These are phyloP conservation scores for Vitis riparia DNA, from an alignment of 164 flowering plant species.

Conservation along the genomic window DNA sequence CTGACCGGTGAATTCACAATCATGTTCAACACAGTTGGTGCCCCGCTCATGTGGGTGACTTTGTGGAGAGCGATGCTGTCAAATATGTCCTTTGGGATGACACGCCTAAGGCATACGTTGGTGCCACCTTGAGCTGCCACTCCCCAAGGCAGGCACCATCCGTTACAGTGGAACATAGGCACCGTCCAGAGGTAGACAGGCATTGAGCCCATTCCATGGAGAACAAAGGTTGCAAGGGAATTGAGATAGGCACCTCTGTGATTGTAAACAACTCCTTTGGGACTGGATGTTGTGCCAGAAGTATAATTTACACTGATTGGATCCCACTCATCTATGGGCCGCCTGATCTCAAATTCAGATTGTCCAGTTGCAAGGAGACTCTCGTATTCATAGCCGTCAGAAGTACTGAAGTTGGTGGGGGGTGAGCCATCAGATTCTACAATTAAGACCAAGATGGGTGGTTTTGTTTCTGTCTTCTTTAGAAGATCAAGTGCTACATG, in stretches of 20 bases:
- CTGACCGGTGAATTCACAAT: slow-evolving; percentile 21
- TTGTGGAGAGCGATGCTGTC: slow-evolving; percentile 26
- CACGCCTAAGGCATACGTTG: slow-evolving; percentile 41
- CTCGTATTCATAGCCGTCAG: slow-evolving; percentile 18
- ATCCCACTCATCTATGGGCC: slow-evolving; percentile 39
- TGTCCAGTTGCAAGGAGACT: slow-evolving; percentile 21
- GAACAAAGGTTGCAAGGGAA: slow-evolving; percentile 32
- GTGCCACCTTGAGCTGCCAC: slow-evolving; percentile 59
- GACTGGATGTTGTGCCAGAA: slow-evolving; percentile 50
- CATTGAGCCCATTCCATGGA: slow-evolving; percentile 19
- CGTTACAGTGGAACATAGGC: slow-evolving; percentile 62
- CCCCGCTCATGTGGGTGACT: slow-evolving; percentile 52
- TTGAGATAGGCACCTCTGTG: slow-evolving; percentile 55
- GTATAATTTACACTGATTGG: slow-evolving; percentile 52
- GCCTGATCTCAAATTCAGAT: slow-evolving; percentile 14
- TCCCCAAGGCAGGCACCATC: slow-evolving; percentile 60
- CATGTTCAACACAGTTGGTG: slow-evolving; percentile 41
- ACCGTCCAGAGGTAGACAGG: slow-evolving; percentile 57
- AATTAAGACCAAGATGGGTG: neutral
- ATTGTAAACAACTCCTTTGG: slow-evolving; percentile 57
- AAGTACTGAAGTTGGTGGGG: no score
- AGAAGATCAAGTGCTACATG: no score
- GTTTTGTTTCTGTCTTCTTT: no score
- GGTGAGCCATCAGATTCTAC: no score
- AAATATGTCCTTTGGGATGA: slow-evolving; percentile 29